Evolutionary conservation across 169 alveolate genomes (phyloP).

Genomic region (Cryptosporidium felis): DNA sequence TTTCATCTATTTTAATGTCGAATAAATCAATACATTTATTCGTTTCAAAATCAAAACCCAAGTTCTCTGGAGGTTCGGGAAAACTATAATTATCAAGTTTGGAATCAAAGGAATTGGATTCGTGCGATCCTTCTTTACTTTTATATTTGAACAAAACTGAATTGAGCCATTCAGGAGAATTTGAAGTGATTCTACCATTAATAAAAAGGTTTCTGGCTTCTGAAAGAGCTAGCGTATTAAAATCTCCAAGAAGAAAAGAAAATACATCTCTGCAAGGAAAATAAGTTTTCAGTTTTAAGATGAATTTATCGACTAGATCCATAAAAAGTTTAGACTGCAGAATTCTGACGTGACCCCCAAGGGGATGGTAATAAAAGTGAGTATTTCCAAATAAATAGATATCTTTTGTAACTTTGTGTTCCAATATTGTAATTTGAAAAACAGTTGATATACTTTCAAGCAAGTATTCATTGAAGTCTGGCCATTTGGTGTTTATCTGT

Average conservation of each 20-base stretch:
- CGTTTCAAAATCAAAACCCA: conserved; percentile 18
- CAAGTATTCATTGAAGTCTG: conserved; percentile 1
- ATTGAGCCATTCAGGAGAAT: conserved; percentile 29
- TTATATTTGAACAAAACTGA: neutral
- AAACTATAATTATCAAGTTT: too few species aligned
- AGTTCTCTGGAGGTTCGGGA: too few species aligned
- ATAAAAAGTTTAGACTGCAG: conserved; percentile 30
- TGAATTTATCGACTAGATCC: conserved; percentile 8
- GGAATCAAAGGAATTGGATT: too few species aligned
- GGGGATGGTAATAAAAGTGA: conserved; percentile 47
- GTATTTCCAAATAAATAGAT: conserved; percentile 35
- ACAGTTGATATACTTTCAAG: conserved; percentile 30
- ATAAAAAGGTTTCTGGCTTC: conserved; percentile 40
- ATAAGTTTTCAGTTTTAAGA: neutral
- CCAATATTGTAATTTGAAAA: conserved; percentile 22
- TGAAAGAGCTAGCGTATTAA: conserved; percentile 44
- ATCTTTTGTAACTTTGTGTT: neutral
- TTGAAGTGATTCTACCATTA: neutral
- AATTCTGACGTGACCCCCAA: conserved; percentile 58
- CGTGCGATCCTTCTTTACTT: neutral
- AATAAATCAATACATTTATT: conserved; percentile 38
- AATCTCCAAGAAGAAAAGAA: conserved; percentile 32
- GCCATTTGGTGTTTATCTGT: conserved; percentile 24
- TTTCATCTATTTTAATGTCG: conserved; percentile 1
- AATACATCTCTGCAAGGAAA: neutral